Percentiles rank a stretch among this genome's conserved stretches.
Conservation (phyloP, 768 basidiomycete species). For the Serendipita sp. region DNA sequence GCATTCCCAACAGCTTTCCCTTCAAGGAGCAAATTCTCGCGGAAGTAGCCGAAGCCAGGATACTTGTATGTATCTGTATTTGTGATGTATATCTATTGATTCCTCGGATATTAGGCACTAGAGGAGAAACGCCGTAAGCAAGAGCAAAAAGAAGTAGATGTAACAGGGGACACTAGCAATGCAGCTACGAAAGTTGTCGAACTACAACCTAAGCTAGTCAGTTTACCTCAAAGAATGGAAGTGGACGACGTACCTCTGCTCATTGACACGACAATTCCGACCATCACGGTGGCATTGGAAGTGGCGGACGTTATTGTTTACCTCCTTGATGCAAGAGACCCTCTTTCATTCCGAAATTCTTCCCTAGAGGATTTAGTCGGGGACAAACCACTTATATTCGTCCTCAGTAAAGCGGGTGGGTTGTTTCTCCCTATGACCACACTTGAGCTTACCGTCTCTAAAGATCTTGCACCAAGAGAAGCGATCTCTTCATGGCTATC, state of each 20-base stretch:
- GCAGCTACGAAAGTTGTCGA: constrained; percentile 30
- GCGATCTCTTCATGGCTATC: constrained; percentile 51
- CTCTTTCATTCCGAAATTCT: constrained; percentile 48
- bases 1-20: constrained; percentile 84
- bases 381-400: constrained; percentile 39
- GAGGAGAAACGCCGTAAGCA: constrained; percentile 48
- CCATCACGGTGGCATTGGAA: constrained; percentile 51
- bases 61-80: constrained; percentile 34
- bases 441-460: background rate
- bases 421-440: constrained; percentile 11
- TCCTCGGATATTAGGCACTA: constrained; percentile 33
- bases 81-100: background rate
- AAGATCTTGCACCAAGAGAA: constrained; percentile 72
- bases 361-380: constrained; percentile 36
- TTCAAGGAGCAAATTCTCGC: constrained; percentile 91
- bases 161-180: constrained; percentile 20
- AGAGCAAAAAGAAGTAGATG: constrained; percentile 20
- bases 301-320: constrained; percentile 64
- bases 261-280: constrained; percentile 46
- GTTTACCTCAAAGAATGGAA: constrained; percentile 14
- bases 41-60: constrained; percentile 69
- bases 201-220: constrained; percentile 11
- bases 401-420: constrained; percentile 80
- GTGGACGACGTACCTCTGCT: constrained; percentile 43
- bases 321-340: constrained; percentile 76